Conservation (phyloP, 139 green algal species). For the Chlorella sp. region DNA sequence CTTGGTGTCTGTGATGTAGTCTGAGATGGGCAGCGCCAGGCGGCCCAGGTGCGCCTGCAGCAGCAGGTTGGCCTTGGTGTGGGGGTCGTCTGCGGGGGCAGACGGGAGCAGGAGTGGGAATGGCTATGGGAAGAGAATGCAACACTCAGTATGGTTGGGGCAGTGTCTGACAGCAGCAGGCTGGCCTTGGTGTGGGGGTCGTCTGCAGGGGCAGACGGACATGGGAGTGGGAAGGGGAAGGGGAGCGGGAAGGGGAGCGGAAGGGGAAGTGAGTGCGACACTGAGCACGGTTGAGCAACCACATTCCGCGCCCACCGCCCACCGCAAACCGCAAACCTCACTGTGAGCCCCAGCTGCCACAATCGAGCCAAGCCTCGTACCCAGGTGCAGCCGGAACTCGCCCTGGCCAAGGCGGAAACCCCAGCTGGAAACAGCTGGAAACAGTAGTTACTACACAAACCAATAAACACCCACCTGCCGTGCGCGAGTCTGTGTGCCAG, state of each 20-base stretch:
- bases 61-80: conserved; percentile 95
- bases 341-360: too few species aligned
- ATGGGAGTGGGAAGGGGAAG: background rate
- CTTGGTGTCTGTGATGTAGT: conserved; percentile 97
- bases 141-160: too few species aligned
- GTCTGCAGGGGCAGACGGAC: conserved; percentile 49
- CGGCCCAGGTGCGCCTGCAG: conserved; percentile 92
- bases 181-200: conserved; percentile 96
- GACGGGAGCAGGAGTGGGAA: background rate
- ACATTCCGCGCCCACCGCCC: too few species aligned
- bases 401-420: too few species aligned
- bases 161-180: conserved; percentile 93
- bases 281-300: too few species aligned
- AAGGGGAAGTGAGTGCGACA: background rate
- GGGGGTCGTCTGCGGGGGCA: conserved; percentile 81
- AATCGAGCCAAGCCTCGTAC: too few species aligned
- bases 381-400: too few species aligned
- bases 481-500: conserved; percentile 60
- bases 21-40: conserved; percentile 84
- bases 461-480: conserved; percentile 18
- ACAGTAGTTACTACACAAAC: too few species aligned
- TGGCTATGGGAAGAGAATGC: background rate
- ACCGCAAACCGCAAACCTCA: too few species aligned
- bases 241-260: background rate
- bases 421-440: too few species aligned